Percentiles rank a stretch among this genome's conserved stretches.
phyloP scores from a whole-genome alignment of 208 protist species.

The Acanthamoeba triangularis region DNA sequence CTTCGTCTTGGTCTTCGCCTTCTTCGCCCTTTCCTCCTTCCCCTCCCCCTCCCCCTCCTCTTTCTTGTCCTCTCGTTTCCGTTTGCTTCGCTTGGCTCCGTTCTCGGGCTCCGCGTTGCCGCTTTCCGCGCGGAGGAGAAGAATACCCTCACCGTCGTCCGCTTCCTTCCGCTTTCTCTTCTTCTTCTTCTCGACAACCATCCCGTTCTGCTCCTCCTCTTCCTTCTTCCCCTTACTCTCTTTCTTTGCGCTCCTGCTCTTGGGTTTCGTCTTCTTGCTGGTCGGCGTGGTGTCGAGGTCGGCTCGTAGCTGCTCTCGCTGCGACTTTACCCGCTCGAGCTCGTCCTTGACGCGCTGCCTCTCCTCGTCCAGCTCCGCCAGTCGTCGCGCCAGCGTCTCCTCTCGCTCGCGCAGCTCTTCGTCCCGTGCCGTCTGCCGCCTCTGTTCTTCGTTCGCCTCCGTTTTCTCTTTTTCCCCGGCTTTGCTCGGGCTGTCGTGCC shows the following conservation, averaged over 20 bases:
- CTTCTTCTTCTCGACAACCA: not conserved
- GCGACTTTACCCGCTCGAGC: not conserved
- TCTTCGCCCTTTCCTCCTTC: not conserved
- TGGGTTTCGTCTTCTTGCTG: not conserved
- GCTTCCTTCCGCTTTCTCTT: not conserved
- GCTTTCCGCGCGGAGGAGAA: not conserved
- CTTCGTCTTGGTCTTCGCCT: not conserved
- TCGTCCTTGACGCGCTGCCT: not conserved
- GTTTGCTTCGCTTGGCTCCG: not conserved
- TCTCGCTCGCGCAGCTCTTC: not conserved
- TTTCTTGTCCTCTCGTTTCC: not conserved
- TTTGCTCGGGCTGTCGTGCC: no score
- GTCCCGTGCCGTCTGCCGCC: not conserved
- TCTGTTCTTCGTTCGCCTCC: no score
- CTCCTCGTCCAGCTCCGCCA: conserved; percentile 19
- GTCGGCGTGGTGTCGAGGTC: not conserved
- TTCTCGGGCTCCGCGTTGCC: not conserved
- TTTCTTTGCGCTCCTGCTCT: not conserved
- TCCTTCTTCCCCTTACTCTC: not conserved
- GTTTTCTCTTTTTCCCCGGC: not conserved
- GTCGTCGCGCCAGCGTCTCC: not conserved
- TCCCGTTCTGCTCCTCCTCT: not conserved
- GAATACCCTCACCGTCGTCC: not conserved
- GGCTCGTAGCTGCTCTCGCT: not conserved
- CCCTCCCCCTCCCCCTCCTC: not conserved